Evolutionary conservation across 805 yeast species (phyloP), one percentile per base, ranked within the genome.

Genomic region (Teunomyces gatunensis): DNA sequence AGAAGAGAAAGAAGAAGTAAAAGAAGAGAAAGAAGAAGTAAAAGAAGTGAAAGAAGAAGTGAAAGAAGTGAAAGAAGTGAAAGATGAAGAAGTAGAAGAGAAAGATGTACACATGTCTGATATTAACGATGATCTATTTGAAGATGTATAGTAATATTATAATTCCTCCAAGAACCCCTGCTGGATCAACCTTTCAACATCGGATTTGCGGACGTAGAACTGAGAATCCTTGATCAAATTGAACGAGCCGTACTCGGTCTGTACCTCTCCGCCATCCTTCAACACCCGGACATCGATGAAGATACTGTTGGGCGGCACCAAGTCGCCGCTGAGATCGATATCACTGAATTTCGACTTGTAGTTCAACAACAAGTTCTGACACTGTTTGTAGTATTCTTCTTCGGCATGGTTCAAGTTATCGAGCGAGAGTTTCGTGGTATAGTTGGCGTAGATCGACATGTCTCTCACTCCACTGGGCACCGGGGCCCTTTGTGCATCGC

Each of bases 181-280:
- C 60, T 90, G 97, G 30, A 94, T 88, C 49, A 94, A 73, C 44
- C 97, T 72, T 60, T 92, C 97, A 5, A 94, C 99, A 60, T 94
- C 99, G 0, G 94, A 85, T 55, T 89, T 92, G 49, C 99, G 75
- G 15, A 92, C 97, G 61, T 87, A 92, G 61, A 92, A 91, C 61
- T 94, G 98, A 2, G 96, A 87, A 63, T 92, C 92, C 59, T 91
- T 92, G 2, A 95, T 88, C 54, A 94, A 70, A 58, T 91, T 91
- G 69, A 94, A 90, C 3, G 89, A 96, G 18, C 97, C 99, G 58
- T 92, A 92, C 63, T 92, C 99, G 0, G 99, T 94, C 61, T 91
- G 97, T 30, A 92, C 89, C 61, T 94, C 98, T 1, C 99, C 99
- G 0, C 96, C 97, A 58, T 92, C 96, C 62, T 87, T 87, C 44